Evolutionary conservation across 2,329 filamentous ascomycete species (phyloP).

Genomic region (Rhinocladiella mackenziei): DNA sequence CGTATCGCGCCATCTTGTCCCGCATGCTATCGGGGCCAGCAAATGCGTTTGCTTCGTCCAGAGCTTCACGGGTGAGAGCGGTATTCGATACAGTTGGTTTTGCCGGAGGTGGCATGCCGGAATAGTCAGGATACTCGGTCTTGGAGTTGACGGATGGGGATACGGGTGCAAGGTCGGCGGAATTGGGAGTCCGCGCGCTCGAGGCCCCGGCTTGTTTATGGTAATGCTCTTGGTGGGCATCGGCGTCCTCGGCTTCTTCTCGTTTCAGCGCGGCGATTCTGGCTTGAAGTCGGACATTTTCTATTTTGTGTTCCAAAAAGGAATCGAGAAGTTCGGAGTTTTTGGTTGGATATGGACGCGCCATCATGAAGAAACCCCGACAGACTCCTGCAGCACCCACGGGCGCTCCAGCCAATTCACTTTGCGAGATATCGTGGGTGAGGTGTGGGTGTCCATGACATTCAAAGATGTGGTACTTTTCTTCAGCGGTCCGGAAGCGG

Average conservation of each 20-base stretch:
- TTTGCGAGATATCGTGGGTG: slow-evolving; percentile 54
- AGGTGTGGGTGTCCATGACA: slow-evolving; percentile 90
- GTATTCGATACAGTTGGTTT: slow-evolving; percentile 60
- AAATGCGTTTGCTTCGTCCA: slow-evolving; percentile 66
- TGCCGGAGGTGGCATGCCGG: slow-evolving; percentile 63
- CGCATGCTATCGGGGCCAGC: slow-evolving; percentile 69
- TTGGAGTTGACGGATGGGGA: slow-evolving; percentile 23
- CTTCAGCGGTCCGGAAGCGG: slow-evolving; percentile 71
- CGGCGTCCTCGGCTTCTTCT: slow-evolving; percentile 78
- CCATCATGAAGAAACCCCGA: slow-evolving; percentile 90
- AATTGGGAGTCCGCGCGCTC: slow-evolving; percentile 19
- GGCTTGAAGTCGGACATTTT: slow-evolving; percentile 81
- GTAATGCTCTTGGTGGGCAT: slow-evolving; percentile 51
- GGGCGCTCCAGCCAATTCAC: slow-evolving; percentile 50
- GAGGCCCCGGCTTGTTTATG: slow-evolving; percentile 27
- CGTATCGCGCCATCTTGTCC: slow-evolving; percentile 80
- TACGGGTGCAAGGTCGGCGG: slow-evolving; percentile 17
- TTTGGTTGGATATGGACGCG: slow-evolving; percentile 82
- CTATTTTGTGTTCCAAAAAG: slow-evolving; percentile 93
- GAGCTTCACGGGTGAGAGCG: slow-evolving; percentile 72
- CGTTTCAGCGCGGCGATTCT: slow-evolving; percentile 78
- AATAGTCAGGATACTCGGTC: slow-evolving; percentile 26
- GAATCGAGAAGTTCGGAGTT: slow-evolving; percentile 83
- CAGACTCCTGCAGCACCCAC: slow-evolving; percentile 68
- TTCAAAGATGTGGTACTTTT: slow-evolving; percentile 75